A percentile compares a stretch with the other conserved stretches of the same genome.
phyloP scores from a whole-genome alignment of 2,329 filamentous ascomycete genomes.

The Microcera coccophila region DNA sequence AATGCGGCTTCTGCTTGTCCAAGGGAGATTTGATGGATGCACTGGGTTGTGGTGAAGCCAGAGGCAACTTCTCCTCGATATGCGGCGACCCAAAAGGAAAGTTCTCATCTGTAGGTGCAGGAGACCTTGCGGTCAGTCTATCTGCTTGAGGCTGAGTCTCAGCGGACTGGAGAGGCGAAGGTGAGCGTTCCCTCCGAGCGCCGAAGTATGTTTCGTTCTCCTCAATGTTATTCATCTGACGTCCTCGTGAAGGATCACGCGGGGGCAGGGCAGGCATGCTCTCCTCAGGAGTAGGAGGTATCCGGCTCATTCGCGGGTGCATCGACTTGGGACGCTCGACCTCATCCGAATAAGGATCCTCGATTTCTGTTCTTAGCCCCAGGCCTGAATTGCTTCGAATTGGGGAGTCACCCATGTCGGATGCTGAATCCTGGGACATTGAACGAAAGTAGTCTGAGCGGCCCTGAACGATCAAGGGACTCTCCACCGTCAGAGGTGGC shows the following conservation, averaged over 20 bases:
- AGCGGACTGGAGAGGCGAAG: slow-evolving; percentile 48
- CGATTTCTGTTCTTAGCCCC: slow-evolving; percentile 52
- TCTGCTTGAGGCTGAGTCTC: slow-evolving; percentile 31
- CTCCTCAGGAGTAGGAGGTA: slow-evolving; percentile 49
- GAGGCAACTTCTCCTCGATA: not conserved
- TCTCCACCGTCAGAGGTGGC: slow-evolving; percentile 76
- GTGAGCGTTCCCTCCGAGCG: slow-evolving; percentile 56
- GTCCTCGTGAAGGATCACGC: slow-evolving; percentile 39
- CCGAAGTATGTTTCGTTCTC: slow-evolving; percentile 47
- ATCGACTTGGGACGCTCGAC: slow-evolving; percentile 65
- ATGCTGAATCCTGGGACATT: slow-evolving; percentile 59
- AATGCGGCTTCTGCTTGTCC: slow-evolving; percentile 43
- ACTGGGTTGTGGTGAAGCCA: not conserved
- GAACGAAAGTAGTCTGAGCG: slow-evolving; percentile 80
- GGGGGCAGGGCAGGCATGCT: slow-evolving; percentile 44
- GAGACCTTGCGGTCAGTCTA: slow-evolving; percentile 26
- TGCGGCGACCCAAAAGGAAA: slow-evolving; percentile 34
- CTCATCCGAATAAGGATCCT: slow-evolving; percentile 48
- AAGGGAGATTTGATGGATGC: slow-evolving; percentile 39
- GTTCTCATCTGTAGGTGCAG: slow-evolving; percentile 32
- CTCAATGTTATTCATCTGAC: slow-evolving; percentile 37
- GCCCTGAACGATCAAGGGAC: slow-evolving; percentile 70
- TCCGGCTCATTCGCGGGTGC: slow-evolving; percentile 68
- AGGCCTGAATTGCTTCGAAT: slow-evolving; percentile 30
- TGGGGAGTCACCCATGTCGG: slow-evolving; percentile 38